Base-by-base conservation (phyloP, 1,139 yeast species). In the Yamadazyma conglobata region DNA sequence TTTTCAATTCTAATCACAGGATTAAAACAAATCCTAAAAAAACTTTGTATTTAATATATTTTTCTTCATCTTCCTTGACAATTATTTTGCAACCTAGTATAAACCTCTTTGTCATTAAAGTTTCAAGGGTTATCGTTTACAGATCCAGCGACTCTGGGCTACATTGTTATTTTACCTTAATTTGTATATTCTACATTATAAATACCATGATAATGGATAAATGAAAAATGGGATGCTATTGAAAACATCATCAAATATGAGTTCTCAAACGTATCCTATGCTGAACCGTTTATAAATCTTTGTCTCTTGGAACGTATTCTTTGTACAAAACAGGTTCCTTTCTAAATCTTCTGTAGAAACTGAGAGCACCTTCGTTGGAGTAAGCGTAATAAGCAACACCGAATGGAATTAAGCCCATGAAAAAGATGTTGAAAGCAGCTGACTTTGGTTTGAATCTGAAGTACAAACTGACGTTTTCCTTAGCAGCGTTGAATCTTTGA, bases 371-470 rank as follows among this genome's bases (percentile, higher is more conserved):
- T 30, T 68, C 73, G 28, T 40, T 42, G 37, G 48, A 47, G 45
- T 68, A 67, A 24, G 71, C 71, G 33, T 39, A 52, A 35, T 58
- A 52, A 14, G 61, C 54, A 34, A 65, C 46, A 17, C 59, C 66
- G 19, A 54, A 54, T 25, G 74, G 74, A 15, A 68, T 44, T 22
- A 56, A 29, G 8, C 69, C 73, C 68, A 64, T 64, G 38, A 51
- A 43, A 15, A 67, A 33, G 6, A 59, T 42, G 43, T 56, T 63
- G 48, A 66, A 64, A 15, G 51, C 35, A 10, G 58, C 62, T 10
- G 70, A 59, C 41, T 54, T 56, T 19, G 72, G 62, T 35, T 56
- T 67, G 54, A 68, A 65, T 36, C 74, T 59, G 54, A 68, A 68
- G 52, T 58, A 60, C 45, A 58, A 61, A 22, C 73, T 73, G 25